A percentile compares a stretch with the other conserved stretches of the same genome.
These are phyloP conservation scores for Linum trigynum DNA, from an alignment of 345 rosid species.

Conservation along the genomic window DNA sequence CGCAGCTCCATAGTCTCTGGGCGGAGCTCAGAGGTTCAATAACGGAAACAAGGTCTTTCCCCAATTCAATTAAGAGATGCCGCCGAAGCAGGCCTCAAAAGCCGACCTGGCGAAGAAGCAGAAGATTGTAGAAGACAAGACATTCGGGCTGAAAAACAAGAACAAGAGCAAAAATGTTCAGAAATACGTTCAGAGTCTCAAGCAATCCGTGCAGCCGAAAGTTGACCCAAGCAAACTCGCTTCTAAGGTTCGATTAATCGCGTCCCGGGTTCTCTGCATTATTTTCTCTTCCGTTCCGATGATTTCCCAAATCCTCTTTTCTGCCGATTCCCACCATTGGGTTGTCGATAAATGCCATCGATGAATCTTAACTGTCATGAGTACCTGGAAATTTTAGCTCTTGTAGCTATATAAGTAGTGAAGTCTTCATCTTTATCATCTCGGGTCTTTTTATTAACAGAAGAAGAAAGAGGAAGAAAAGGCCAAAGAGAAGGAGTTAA, in stretches of 20 bases:
- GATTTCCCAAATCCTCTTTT: no score
- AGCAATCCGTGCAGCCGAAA: conserved; percentile 75
- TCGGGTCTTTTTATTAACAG: background rate
- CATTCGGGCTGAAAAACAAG: conserved; percentile 88
- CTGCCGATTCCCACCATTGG: no score
- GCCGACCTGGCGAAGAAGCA: conserved; percentile 87
- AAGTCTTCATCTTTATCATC: background rate
- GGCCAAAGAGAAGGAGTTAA: conserved; percentile 88
- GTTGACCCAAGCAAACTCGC: conserved; percentile 54
- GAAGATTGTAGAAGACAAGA: conserved; percentile 87
- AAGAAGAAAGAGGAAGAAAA: conserved; percentile 95
- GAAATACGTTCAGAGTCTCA: conserved; percentile 77
- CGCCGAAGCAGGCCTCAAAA: conserved; percentile 82
- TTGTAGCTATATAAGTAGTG: background rate
- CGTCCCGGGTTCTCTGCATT: background rate
- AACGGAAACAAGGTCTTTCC: background rate
- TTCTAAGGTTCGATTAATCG: conserved; percentile 45
- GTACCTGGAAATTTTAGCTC: no score
- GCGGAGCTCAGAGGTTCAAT: background rate
- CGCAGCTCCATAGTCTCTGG: background rate
- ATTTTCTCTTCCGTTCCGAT: background rate
- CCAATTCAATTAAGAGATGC: conserved; percentile 42
- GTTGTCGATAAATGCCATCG: background rate
- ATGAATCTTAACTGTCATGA: no score
- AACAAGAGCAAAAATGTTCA: conserved; percentile 94